Evolutionary conservation across 73 alveolate genomes (phyloP).

Genomic region (Paraurostyla sp.): DNA sequence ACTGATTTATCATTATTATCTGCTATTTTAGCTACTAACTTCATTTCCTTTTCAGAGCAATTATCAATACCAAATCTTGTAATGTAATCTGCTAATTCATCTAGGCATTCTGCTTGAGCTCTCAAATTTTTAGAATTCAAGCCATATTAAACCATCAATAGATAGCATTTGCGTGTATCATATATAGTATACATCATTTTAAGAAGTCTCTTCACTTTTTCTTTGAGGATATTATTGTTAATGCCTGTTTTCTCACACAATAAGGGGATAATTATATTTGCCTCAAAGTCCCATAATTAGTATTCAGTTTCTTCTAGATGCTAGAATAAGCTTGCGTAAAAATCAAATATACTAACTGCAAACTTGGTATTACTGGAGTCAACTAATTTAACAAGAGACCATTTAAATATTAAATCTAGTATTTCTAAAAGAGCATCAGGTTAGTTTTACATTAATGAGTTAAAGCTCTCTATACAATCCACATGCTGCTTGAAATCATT

Average conservation of each 20-base stretch:
- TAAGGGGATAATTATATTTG: conserved; percentile 50
- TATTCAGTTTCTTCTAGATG: conserved; percentile 45
- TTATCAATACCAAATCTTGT: conserved; percentile 51
- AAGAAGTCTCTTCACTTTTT: conserved; percentile 64
- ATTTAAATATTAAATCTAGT: conserved; percentile 69
- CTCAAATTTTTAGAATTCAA: conserved; percentile 65
- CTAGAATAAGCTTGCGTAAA: conserved; percentile 31
- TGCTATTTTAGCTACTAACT: conserved; percentile 57
- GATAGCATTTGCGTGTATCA: conserved; percentile 50
- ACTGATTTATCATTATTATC: conserved; percentile 60
- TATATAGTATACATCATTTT: conserved; percentile 44
- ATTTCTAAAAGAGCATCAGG: conserved; percentile 45
- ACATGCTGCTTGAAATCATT: conserved; percentile 74
- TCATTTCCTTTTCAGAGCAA: conserved; percentile 57
- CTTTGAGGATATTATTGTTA: conserved; percentile 64
- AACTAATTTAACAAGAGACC: conserved; percentile 53
- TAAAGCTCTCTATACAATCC: conserved; percentile 65
- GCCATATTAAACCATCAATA: conserved; percentile 58
- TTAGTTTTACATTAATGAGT: conserved; percentile 6
- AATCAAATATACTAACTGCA: conserved; percentile 64
- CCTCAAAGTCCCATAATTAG: conserved; percentile 70
- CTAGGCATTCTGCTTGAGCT: conserved; percentile 76
- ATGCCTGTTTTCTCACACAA: conserved; percentile 74
- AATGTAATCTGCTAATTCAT: conserved; percentile 55
- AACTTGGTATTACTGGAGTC: conserved; percentile 67